Evolutionary conservation across 305 asterid species (phyloP), one percentile per base, ranked within the genome.

Genomic region (Rubia peregrina): DNA sequence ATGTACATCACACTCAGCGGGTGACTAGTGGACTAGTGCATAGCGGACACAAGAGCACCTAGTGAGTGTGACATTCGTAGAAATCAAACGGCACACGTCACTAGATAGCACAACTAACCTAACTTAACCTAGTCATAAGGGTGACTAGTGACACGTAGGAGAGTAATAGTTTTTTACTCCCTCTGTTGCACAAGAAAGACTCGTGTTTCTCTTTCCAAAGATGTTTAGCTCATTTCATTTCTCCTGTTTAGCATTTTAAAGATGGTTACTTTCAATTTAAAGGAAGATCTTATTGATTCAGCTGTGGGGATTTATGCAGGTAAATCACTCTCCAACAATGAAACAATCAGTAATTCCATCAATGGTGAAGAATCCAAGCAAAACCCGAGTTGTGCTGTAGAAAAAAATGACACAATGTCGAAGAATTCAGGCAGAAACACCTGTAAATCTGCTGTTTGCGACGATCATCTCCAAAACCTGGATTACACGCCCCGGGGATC

Each of bases 301-400:
- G 40, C 56, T 51, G 59, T 71, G 79, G 84, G 84, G 42, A 13
- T 19, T 65, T 70, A 70, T 87, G 85, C 92, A 94, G 97, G 98
- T 59, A 83, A 79, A 62, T 73, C 79, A 24, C 73, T 79, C 21
- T 69, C 81, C 22, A 79, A 69, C 76, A 81, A 78, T 57, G 89
- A 80, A 78, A 81, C 82, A 68, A 42, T 30, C n/a, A 60, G 69
- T 70, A 72, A 78, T 77, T 70, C 86, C 48, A 71, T 75, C 61
- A 51, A 42, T 74, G 79, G 73, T 7, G 76, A 79, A 66, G 81
- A 57, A 65, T 78, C 76, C 72, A 69, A 72, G 61, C 70, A 73
- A 56, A 76, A 82, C 73, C 65, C 68, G 66, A 48, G 78, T 64
- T 67, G 70, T 79, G 76, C 79, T 69, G 72, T 67, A 24, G 82